phyloP scores from a whole-genome alignment of 441 rosid genomes.

The Populus tomentosa region DNA sequence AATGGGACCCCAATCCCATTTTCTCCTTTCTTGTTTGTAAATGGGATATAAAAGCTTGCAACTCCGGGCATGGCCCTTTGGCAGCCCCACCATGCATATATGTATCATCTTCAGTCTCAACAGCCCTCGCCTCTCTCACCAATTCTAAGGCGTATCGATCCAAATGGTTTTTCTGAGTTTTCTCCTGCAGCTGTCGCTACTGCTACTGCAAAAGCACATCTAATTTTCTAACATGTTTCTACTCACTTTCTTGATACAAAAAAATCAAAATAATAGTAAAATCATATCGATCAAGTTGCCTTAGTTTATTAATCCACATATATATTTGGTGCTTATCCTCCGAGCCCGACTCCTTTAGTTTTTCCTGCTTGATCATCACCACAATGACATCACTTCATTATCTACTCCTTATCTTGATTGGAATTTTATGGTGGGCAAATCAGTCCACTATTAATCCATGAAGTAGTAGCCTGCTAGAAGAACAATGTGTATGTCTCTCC shows the following conservation, averaged over 20 bases:
- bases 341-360: background rate
- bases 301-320: background rate
- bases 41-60: conserved; percentile 22
- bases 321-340: conserved; percentile 3
- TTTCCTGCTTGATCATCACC: background rate
- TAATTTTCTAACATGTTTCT: no score
- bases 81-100: conserved; percentile 31
- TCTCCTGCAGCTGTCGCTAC: conserved; percentile 18
- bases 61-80: conserved; percentile 17
- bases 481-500: no score
- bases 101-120: conserved; percentile 2
- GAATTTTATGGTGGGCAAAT: background rate
- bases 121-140: background rate
- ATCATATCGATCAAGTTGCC: background rate
- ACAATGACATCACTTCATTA: conserved; percentile 5
- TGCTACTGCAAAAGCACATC: conserved; percentile 3
- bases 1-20: conserved; percentile 33
- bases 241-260: background rate
- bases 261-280: no score
- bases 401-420: background rate
- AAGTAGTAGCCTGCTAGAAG: no score
- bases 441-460: background rate
- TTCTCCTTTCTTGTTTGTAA: conserved; percentile 21
- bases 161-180: conserved; percentile 7
- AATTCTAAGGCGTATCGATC: conserved; percentile 23